Base-by-base conservation (phyloP, 2,329 filamentous ascomycete genomes). In the Colletotrichum sp. region DNA sequence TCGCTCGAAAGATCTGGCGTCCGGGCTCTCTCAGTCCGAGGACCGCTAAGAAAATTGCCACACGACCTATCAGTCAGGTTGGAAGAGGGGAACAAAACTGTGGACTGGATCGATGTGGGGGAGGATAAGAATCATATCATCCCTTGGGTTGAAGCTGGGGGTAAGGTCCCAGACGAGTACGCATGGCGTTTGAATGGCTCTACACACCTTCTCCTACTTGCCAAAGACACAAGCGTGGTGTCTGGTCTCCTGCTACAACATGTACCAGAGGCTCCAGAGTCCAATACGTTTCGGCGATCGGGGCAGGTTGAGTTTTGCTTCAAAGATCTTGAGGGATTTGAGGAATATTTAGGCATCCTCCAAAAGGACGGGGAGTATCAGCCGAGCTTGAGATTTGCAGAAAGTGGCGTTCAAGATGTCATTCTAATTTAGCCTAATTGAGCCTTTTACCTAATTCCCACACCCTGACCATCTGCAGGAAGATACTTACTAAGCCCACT, bases 161-260 rank as follows among this genome's bases (percentile, higher is more conserved):
- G 24, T 8, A 21, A 36, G 13, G 13, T 57, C 15, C 1, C 52
- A 10, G 8, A 57, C n/a, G 52, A 57, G 8, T 12, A 57, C 2
- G 52, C 52, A 26, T 57, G 52, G 52, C 52, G 21, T 26, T 16
- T 57, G 52, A 26, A 57, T 26, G 15, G 12, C 21, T 57, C 52
- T 21, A 57, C 52, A 5, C 52, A 57, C 12, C 52, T 57, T 21
- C 52, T 26, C 6, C 21, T 21, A 13, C 21, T 57, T 16, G 4
- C 21, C 6, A 16, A 26, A 26, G 21, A 26, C 1, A 0, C 0
- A 15, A 1, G 0, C 6, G 0, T 4, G 1, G 52, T 9, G 24
- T 57, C 1, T 16, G 52, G 21, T 0, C n/a, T 57, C 16, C 24
- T 57, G 52, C 8, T 57, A 26, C 52, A 57, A 26, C 52, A 24